phyloP scores from a whole-genome alignment of 2,329 filamentous ascomycete species.

The Thyridium curvatum region DNA sequence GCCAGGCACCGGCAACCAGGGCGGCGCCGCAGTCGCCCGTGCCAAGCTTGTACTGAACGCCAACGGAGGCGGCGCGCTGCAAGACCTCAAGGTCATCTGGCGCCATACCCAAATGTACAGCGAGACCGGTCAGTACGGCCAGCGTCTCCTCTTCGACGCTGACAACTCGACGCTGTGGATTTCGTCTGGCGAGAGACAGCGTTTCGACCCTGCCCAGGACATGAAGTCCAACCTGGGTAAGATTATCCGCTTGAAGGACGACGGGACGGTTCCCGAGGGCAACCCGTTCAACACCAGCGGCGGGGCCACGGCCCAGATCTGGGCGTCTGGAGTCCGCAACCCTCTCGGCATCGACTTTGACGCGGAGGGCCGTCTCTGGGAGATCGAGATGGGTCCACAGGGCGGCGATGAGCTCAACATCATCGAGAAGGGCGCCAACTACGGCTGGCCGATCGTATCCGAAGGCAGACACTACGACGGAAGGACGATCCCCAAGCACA shows the following conservation, averaged over 20 bases:
- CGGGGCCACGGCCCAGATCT: slow-evolving; percentile 20
- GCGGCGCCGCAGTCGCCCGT: slow-evolving; percentile 21
- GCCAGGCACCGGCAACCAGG: slow-evolving; percentile 13
- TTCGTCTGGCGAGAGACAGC: slow-evolving; percentile 24
- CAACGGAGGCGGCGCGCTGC: slow-evolving; percentile 20
- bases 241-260: slow-evolving; percentile 23
- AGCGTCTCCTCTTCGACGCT: slow-evolving; percentile 21
- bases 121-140: slow-evolving; percentile 21
- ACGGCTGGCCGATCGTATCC: slow-evolving; percentile 25
- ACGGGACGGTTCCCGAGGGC: slow-evolving; percentile 21
- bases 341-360: slow-evolving; percentile 26
- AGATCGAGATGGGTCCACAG: slow-evolving; percentile 26
- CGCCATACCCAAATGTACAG: slow-evolving; percentile 20
- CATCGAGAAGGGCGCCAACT: slow-evolving; percentile 24
- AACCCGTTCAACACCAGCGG: slow-evolving; percentile 24
- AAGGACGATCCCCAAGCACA: slow-evolving; percentile 20
- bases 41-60: slow-evolving; percentile 20
- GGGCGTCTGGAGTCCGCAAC: slow-evolving; percentile 24
- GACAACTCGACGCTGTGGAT: slow-evolving; percentile 20
- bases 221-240: slow-evolving; percentile 26
- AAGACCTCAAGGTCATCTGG: slow-evolving; percentile 22
- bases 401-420: slow-evolving; percentile 28
- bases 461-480: slow-evolving; percentile 24
- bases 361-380: slow-evolving; percentile 24
- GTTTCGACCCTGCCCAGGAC: slow-evolving; percentile 20